These are phyloP conservation scores for Tritrichomonas foetus DNA, from an alignment of 208 protist species.

Conservation along the genomic window DNA sequence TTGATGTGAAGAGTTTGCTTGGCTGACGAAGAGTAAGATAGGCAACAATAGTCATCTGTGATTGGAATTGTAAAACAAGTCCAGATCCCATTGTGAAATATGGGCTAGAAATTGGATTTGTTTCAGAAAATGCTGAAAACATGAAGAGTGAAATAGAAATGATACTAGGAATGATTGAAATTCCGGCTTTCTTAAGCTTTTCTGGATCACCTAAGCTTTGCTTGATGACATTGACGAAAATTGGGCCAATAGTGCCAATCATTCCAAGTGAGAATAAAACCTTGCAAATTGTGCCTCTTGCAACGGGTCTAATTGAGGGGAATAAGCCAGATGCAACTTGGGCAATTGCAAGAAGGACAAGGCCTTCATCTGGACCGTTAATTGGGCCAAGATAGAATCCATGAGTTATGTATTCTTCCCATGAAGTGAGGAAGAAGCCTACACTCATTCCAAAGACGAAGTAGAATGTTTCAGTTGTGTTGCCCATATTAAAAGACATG, in stretches of 20 bases:
- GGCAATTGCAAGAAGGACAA: neutral
- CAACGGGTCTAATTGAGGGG: neutral
- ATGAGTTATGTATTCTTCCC: neutral
- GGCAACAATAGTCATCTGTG: neutral
- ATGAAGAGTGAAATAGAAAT: neutral
- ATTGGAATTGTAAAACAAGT: neutral
- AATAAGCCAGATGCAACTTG: neutral
- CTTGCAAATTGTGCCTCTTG: neutral
- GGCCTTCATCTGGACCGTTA: neutral
- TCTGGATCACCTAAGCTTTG: neutral
- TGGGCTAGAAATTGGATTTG: neutral
- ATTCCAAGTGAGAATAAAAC: neutral
- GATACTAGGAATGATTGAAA: neutral
- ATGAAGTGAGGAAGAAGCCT: neutral
- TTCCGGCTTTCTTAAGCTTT: neutral
- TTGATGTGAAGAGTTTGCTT: neutral
- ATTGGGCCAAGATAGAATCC: neutral
- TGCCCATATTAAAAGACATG: neutral
- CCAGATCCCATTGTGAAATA: neutral
- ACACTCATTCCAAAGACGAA: neutral
- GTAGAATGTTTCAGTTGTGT: neutral
- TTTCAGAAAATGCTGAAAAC: neutral
- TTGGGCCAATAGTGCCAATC: neutral
- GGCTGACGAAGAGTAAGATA: neutral
- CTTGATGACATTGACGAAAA: neutral